Conservation (phyloP, 495 filamentous ascomycete genomes). For the Astrocystis sublimbata region DNA sequence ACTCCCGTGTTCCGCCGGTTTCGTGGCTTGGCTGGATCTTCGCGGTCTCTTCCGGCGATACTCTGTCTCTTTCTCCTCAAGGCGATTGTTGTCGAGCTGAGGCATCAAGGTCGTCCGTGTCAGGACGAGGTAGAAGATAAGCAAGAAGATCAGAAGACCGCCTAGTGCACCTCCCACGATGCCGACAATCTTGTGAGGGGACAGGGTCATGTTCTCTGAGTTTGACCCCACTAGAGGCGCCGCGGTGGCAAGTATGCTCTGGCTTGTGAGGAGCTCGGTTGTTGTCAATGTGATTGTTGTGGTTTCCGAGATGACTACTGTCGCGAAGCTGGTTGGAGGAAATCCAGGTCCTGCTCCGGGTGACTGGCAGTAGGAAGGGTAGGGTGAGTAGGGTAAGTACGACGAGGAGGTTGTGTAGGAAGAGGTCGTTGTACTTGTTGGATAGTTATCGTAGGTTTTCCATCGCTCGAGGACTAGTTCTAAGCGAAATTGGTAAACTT, state of each 20-base stretch:
- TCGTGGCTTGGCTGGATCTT: not conserved
- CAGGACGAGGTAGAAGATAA: conserved; percentile 9
- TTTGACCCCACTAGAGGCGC: not conserved
- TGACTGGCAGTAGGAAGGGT: conserved; percentile 6
- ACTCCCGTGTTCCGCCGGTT: not conserved
- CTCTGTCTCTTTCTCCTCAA: not conserved
- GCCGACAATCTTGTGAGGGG: not conserved
- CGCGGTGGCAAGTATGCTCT: not conserved
- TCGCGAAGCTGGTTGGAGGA: not conserved
- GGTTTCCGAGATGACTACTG: conserved; percentile 3
- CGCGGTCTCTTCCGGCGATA: not conserved
- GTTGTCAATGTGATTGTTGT: conserved; percentile 10
- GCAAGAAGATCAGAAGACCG: conserved; percentile 5
- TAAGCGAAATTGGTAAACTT: not conserved
- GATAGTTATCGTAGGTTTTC: conserved; percentile 2
- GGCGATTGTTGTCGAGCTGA: not conserved
- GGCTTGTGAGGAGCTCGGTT: not conserved
- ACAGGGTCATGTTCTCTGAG: not conserved
- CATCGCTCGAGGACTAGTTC: not conserved
- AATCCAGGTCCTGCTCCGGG: not conserved
- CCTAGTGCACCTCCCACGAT: not conserved
- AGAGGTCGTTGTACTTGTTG: not conserved
- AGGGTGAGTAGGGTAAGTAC: too few species aligned
- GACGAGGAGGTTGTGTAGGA: not conserved
- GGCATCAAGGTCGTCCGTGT: conserved; percentile 3